Conservation (phyloP, 2,329 filamentous ascomycete genomes). For the Cordyceps farinosa region DNA sequence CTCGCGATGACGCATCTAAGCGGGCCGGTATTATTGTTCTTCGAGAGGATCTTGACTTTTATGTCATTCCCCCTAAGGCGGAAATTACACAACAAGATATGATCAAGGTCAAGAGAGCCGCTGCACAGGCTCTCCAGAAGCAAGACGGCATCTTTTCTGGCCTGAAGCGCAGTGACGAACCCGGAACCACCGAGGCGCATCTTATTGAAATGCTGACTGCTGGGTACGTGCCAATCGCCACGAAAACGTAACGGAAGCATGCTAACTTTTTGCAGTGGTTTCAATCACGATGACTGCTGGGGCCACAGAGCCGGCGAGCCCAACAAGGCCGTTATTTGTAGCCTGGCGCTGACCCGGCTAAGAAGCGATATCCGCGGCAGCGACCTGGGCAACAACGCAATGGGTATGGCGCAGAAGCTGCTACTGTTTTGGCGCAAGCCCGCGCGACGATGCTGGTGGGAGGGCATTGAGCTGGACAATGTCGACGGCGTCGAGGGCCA, state of each 20-base stretch:
- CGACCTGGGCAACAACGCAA: slow-evolving; percentile 69
- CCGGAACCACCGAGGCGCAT: slow-evolving; percentile 94
- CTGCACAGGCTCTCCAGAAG: slow-evolving; percentile 76
- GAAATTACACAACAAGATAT: slow-evolving; percentile 87
- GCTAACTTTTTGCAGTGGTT: slow-evolving; percentile 60
- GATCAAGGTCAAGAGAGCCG: slow-evolving; percentile 93
- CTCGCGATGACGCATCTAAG: slow-evolving; percentile 75
- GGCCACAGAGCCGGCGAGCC: slow-evolving; percentile 96
- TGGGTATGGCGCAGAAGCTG: slow-evolving; percentile 98
- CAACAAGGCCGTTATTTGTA: slow-evolving; percentile 98
- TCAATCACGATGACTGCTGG: slow-evolving; percentile 94
- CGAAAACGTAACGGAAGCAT: slow-evolving; percentile 11
- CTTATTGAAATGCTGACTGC: slow-evolving; percentile 99
- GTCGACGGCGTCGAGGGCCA: slow-evolving; percentile 88
- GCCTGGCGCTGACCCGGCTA: slow-evolving; percentile 85
- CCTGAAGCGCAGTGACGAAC: slow-evolving; percentile 89
- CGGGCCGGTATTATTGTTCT: slow-evolving; percentile 97
- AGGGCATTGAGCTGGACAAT: slow-evolving; percentile 85
- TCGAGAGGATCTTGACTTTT: slow-evolving; percentile 95
- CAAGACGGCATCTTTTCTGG: slow-evolving; percentile 97
- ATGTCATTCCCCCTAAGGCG: slow-evolving; percentile 81
- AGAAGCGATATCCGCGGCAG: slow-evolving; percentile 87
- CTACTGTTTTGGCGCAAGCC: slow-evolving; percentile 98
- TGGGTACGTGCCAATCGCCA: slow-evolving; percentile 59
- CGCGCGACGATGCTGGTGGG: slow-evolving; percentile 96